Base-by-base conservation (phyloP, 306 rosid genomes). In the Crotalaria pallida region DNA sequence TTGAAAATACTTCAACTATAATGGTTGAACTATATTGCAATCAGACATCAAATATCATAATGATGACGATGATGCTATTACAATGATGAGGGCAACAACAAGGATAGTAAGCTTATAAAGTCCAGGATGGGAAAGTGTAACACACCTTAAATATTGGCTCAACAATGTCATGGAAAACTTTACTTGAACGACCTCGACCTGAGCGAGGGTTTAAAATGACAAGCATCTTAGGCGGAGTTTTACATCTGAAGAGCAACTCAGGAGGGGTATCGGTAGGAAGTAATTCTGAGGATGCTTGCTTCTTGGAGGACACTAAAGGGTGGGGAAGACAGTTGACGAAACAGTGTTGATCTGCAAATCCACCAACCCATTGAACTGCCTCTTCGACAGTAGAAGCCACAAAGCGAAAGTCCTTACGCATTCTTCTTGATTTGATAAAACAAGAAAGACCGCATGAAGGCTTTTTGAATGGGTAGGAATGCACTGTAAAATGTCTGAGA, bases 311-410 rank as follows among this genome's bases (percentile, higher is more conserved):
- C 65, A 81, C 75, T 85, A 89, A 84, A 17, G 99, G 99, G 69
- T 94, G 99, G 55, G 99, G 99, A 73, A 94, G 88, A 84, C 96
- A 91, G 80, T 94, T 88, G 65, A 94, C 81, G 4, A 80, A 88
- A 77, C 99, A 94, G 41, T 91, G 95, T 77, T 94, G 99, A 82
- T 94, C 99, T 10, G 99, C 99, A 87, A 91, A 87, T 50, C 92
- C 97, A 38, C 92, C 96, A 80, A 94, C 96, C 99, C 99, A 94
- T 47, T 86, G 96, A 80, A 94, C 68, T 47, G 99, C 99, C 79
- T 94, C 99, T 58, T 94, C 99, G 22, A 79, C 43, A 34, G 74
- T 88, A 75, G 97, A 82, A 63, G 99, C 96, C 73, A 83, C 72
- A 86, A 88, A 94, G 36, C 95, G 91, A 47, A 81, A 87, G 81